Evolutionary conservation across 2,329 filamentous ascomycete genomes (phyloP), one percentile per base, ranked within the genome.

Genomic region (Claviceps maximensis): DNA sequence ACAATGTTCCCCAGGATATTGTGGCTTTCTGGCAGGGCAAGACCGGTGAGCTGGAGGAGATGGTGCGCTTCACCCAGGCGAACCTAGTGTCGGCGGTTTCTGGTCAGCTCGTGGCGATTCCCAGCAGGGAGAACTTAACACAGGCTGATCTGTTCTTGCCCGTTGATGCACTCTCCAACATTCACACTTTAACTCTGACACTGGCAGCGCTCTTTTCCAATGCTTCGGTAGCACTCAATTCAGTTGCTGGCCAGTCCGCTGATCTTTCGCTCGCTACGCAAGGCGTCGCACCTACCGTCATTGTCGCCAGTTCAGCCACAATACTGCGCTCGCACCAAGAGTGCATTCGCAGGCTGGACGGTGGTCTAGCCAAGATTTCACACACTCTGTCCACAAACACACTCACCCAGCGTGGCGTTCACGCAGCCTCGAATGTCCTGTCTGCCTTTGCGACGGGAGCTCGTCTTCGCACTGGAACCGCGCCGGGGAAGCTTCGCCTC

Each of bases 31-130:
- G 84, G 81, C 79, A 76, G 66, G 72, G 67, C 55, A 75, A 71
- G 62, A 68, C 65, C 25, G 74, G 68, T 56, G 70, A 74, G 5
- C 66, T 74, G 41, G 80, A 80, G 57, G 82, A 93, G 55, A 82
- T 95, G 67, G 80, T 94, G 33, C 81, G 87, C 59, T 95, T 95
- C 70, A 86, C 84, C 1, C 85, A 91, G 55, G 73, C 70, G 54
- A 96, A 96, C 64, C 70, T 98, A n/a, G 81, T 89, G n/a, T 79
- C 93, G n/a, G 91, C 82, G 50, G 80, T 91, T 57, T 85, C 86
- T 36, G 85, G 84, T 17, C 82, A 95, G 64, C 78, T 90, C 42
- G 81, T 85, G 45, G 82, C 85, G 6, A 71, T 97, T 38, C 89
- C 90, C 10, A 78, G 82, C 27, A 76, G 76, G 46, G 86, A 95